These are phyloP conservation scores for Ciborinia camelliae DNA, from an alignment of 2,329 filamentous ascomycete genomes.

Conservation along the genomic window DNA sequence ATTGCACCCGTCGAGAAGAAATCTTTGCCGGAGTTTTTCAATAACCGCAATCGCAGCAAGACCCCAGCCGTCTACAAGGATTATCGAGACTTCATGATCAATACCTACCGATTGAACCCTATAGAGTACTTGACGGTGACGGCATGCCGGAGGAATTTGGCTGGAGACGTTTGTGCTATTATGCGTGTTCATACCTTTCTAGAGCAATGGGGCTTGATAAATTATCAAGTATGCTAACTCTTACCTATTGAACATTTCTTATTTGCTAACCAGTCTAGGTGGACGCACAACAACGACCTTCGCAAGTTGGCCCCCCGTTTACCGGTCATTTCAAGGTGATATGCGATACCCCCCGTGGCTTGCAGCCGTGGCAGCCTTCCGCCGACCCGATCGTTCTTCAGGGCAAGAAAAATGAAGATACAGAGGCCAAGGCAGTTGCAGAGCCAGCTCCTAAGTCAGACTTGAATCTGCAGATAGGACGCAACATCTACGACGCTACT, in stretches of 20 bases:
- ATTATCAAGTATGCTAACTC: conserved; percentile 74
- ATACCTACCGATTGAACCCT: conserved; percentile 95
- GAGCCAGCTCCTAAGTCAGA: conserved; percentile 69
- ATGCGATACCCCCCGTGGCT: conserved; percentile 88
- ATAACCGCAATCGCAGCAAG: conserved; percentile 96
- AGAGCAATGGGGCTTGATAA: conserved; percentile 98
- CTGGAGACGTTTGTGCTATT: conserved; percentile 96
- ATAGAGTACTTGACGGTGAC: conserved; percentile 96
- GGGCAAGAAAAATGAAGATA: conserved; percentile 53
- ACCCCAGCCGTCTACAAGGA: conserved; percentile 97
- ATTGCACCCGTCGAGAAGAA: conserved; percentile 92
- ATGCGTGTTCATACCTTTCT: conserved; percentile 98
- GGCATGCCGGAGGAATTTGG: conserved; percentile 88
- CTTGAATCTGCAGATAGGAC: conserved; percentile 85
- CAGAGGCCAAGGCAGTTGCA: conserved; percentile 55
- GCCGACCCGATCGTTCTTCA: conserved; percentile 67
- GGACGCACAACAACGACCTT: conserved; percentile 90
- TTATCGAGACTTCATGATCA: conserved; percentile 99
- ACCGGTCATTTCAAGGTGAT: conserved; percentile 97
- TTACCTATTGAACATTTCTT: background rate
- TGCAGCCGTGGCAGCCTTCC: conserved; percentile 92
- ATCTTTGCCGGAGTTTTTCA: conserved; percentile 96
- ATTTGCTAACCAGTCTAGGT: conserved; percentile 58
- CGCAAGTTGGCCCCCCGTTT: conserved; percentile 92
- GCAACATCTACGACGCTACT: conserved; percentile 93